Conservation (phyloP, 2,329 filamentous ascomycete genomes). For the Pseudopithomyces chartarum region DNA sequence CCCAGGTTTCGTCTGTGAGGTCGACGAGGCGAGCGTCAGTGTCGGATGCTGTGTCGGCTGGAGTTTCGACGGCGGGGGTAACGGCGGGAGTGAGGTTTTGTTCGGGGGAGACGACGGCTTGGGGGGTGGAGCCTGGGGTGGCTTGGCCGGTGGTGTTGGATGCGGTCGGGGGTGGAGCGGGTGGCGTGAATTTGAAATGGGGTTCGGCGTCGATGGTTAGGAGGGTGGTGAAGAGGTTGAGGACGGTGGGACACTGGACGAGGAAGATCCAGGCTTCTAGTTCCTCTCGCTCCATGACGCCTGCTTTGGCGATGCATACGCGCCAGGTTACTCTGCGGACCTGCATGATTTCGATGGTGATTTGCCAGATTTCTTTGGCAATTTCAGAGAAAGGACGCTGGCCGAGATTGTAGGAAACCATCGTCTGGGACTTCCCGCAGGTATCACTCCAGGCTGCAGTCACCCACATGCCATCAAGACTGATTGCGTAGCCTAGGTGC, state of each 20-base stretch:
- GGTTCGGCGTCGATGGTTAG: slow-evolving; percentile 70
- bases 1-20: slow-evolving; percentile 76
- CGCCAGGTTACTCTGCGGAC: slow-evolving; percentile 76
- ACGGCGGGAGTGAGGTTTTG: slow-evolving; percentile 66
- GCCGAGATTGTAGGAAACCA: slow-evolving; percentile 71
- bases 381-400: slow-evolving; percentile 68
- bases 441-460: slow-evolving; percentile 82
- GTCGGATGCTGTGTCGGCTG: slow-evolving; percentile 55
- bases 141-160: slow-evolving; percentile 17
- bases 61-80: slow-evolving; percentile 61
- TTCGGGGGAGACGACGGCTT: slow-evolving; percentile 42
- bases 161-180: slow-evolving; percentile 22
- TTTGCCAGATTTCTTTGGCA: slow-evolving; percentile 78
- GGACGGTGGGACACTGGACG: slow-evolving; percentile 41
- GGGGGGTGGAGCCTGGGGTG: slow-evolving; percentile 45
- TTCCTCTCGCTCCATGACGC: slow-evolving; percentile 70
- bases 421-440: slow-evolving; percentile 73
- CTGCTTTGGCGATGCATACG: slow-evolving; percentile 73
- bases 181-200: slow-evolving; percentile 66
- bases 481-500: slow-evolving; percentile 78
- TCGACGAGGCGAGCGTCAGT: slow-evolving; percentile 74
- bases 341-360: slow-evolving; percentile 74
- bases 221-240: slow-evolving; percentile 55
- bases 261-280: slow-evolving; percentile 53
- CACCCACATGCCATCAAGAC: slow-evolving; percentile 77